phyloP scores from a whole-genome alignment of 768 basidiomycete species.

The Leccinum truebloodii region DNA sequence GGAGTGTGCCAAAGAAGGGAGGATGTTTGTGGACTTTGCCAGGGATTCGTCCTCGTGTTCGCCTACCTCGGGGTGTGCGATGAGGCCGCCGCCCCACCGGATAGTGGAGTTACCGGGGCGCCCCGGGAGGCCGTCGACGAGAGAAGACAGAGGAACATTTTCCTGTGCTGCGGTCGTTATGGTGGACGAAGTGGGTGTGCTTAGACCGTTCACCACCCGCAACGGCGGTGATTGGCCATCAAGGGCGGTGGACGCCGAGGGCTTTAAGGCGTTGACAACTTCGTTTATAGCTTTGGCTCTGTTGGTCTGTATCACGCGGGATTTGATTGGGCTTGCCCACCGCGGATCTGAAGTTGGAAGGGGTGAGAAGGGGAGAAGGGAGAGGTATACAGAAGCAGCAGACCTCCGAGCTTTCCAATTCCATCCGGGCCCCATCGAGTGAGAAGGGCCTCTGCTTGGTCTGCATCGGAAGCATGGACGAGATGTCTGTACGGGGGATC shows the following conservation, averaged over 20 bases:
- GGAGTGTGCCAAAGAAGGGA: constrained; percentile 37
- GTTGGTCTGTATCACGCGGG: constrained; percentile 62
- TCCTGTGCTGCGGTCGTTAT: constrained; percentile 76
- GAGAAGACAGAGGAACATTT: constrained; percentile 52
- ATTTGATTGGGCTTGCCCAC: constrained; percentile 89
- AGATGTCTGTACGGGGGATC: constrained; percentile 60
- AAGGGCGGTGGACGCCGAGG: constrained; percentile 45
- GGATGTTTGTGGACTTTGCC: constrained; percentile 17
- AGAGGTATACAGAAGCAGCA: constrained; percentile 36
- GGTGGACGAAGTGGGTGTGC: constrained; percentile 66
- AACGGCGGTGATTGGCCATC: constrained; percentile 53
- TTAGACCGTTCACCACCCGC: constrained; percentile 79
- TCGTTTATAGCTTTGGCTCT: constrained; percentile 76
- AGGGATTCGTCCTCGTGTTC: constrained; percentile 52
- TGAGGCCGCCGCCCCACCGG: constrained; percentile 59
- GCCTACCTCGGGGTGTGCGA: constrained; percentile 65
- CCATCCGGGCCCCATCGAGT: constrained; percentile 89
- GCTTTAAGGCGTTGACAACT: constrained; percentile 69
- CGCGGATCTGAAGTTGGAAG: constrained; percentile 62
- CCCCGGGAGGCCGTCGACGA: constrained; percentile 49
- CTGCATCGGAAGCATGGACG: constrained; percentile 88
- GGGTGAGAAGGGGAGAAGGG: constrained; percentile 24
- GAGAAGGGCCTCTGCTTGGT: constrained; percentile 84
- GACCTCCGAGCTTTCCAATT: constrained; percentile 85
- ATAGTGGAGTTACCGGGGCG: constrained; percentile 61